Percentiles rank a stretch among this genome's conserved stretches.
phyloP scores from a whole-genome alignment of 768 basidiomycete genomes.

The Phlebiopsis gigantea region DNA sequence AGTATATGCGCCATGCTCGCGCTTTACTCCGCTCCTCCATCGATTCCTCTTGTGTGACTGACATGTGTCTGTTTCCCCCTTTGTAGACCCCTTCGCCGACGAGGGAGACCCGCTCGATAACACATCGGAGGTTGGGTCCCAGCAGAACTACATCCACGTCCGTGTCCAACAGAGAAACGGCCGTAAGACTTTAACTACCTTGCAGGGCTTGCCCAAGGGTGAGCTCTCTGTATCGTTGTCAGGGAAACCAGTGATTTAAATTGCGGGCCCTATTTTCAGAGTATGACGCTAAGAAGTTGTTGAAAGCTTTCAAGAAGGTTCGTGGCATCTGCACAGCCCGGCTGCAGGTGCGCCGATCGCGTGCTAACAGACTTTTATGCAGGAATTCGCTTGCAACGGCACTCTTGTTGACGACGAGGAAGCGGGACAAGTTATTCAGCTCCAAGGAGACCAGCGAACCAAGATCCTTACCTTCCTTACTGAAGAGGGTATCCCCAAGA shows the following conservation, averaged over 20 bases:
- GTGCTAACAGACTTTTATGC: not conserved
- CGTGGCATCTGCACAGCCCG: slow-evolving; percentile 1
- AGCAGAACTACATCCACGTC: slow-evolving; percentile 85
- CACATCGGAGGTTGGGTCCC: slow-evolving; percentile 72
- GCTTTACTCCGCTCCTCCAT: slow-evolving; percentile 17
- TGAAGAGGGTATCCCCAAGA: slow-evolving; percentile 73
- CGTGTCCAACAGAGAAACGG: slow-evolving; percentile 99
- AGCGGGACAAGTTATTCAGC: slow-evolving; percentile 95
- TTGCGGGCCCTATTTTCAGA: slow-evolving; percentile 40
- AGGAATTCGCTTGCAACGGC: slow-evolving; percentile 99
- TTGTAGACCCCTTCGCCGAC: slow-evolving; percentile 93
- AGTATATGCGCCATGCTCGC: slow-evolving; percentile 23
- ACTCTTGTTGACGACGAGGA: slow-evolving; percentile 94
- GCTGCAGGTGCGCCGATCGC: not conserved
- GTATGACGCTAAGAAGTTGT: slow-evolving; percentile 95
- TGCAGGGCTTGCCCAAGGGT: slow-evolving; percentile 93
- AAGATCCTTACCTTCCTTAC: slow-evolving; percentile 88
- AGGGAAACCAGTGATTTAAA: not conserved
- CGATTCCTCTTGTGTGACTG: slow-evolving; percentile 10
- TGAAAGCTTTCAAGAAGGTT: slow-evolving; percentile 99
- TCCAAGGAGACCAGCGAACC: slow-evolving; percentile 94
- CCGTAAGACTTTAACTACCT: slow-evolving; percentile 94
- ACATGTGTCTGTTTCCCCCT: slow-evolving; percentile 7
- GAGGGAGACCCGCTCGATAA: slow-evolving; percentile 79
- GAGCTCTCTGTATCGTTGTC: slow-evolving; percentile 25